Percentiles rank a stretch among this genome's conserved stretches.
These are phyloP conservation scores for Zopfochytrium polystomum DNA, from an alignment of 371 early-diverging fungal genomes.

Conservation along the genomic window DNA sequence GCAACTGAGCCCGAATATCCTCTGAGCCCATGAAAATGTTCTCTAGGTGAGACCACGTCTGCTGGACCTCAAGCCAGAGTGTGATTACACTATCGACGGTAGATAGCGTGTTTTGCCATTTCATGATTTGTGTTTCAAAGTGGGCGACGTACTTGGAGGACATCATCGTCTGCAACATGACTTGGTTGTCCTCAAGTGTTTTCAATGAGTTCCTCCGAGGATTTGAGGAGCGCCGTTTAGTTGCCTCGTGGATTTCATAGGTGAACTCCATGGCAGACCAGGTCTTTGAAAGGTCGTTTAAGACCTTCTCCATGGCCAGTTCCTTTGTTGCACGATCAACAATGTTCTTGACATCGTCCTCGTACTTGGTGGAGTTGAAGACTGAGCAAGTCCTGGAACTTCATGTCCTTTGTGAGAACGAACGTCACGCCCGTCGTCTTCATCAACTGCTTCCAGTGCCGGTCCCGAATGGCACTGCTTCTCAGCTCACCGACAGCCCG, in stretches of 20 bases:
- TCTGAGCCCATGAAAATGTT: slow-evolving; percentile 64
- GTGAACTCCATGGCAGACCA: slow-evolving; percentile 62
- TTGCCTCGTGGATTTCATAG: slow-evolving; percentile 56
- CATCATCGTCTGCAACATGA: slow-evolving; percentile 67
- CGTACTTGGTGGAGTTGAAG: slow-evolving; percentile 62
- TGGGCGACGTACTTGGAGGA: slow-evolving; percentile 57
- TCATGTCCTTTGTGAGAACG: slow-evolving; percentile 59
- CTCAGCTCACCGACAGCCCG: slow-evolving; percentile 62
- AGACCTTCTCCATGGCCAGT: slow-evolving; percentile 60
- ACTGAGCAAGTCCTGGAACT: slow-evolving; percentile 60
- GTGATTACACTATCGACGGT: slow-evolving; percentile 58
- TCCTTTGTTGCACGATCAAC: slow-evolving; percentile 64
- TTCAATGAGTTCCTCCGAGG: slow-evolving; percentile 59
- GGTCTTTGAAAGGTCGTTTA: slow-evolving; percentile 58
- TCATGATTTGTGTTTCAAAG: slow-evolving; percentile 58
- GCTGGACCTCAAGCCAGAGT: slow-evolving; percentile 61
- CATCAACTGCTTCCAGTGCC: slow-evolving; percentile 69
- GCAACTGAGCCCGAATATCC: slow-evolving; percentile 62
- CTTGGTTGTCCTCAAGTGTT: slow-evolving; percentile 64
- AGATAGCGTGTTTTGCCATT: slow-evolving; percentile 58
- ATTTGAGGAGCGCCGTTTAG: slow-evolving; percentile 48
- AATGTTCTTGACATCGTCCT: slow-evolving; percentile 64
- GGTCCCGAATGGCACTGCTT: slow-evolving; percentile 58
- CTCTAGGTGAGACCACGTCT: slow-evolving; percentile 63
- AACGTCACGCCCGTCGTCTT: slow-evolving; percentile 63